Percentiles rank a stretch among this genome's conserved stretches.
phyloP scores from a whole-genome alignment of 2,329 filamentous ascomycete species.

The Sporothrix globosa region DNA sequence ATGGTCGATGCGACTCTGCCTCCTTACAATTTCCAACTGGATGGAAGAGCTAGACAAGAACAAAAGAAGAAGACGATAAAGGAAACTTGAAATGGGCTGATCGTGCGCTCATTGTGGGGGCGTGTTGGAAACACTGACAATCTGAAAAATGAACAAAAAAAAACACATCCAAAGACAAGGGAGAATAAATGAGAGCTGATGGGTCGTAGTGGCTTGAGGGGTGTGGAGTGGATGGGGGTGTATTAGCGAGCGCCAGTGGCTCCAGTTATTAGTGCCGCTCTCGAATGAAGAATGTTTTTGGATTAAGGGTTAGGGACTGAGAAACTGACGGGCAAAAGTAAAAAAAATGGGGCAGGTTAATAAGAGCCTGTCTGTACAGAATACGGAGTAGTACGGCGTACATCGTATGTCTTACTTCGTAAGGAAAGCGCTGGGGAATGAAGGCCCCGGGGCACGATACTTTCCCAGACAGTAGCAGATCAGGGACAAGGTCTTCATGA shows the following conservation, averaged over 20 bases:
- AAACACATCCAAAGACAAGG: neutral
- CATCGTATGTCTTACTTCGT: too few species aligned
- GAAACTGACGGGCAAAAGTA: neutral
- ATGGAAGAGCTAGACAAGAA: neutral
- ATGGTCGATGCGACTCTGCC: neutral
- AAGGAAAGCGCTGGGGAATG: conserved; percentile 23
- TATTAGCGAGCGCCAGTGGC: neutral
- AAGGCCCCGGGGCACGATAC: neutral
- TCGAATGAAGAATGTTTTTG: neutral
- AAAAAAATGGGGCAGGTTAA: neutral
- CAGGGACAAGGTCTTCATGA: conserved; percentile 16
- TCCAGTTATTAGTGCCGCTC: neutral
- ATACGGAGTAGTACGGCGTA: too few species aligned
- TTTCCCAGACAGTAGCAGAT: neutral
- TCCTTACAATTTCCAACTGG: neutral
- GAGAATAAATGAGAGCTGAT: neutral
- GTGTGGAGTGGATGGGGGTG: conserved; percentile 8
- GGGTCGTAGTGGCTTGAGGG: neutral
- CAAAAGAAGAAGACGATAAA: neutral
- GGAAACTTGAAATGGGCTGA: conserved; percentile 29
- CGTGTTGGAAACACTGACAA: neutral
- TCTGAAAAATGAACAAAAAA: conserved; percentile 17
- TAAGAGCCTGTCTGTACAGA: too few species aligned
- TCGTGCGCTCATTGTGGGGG: conserved; percentile 28
- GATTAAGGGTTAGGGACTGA: neutral